phyloP scores from a whole-genome alignment of 192 early-diverging fungal species.

The Jimgerdemannia lactiflua region DNA sequence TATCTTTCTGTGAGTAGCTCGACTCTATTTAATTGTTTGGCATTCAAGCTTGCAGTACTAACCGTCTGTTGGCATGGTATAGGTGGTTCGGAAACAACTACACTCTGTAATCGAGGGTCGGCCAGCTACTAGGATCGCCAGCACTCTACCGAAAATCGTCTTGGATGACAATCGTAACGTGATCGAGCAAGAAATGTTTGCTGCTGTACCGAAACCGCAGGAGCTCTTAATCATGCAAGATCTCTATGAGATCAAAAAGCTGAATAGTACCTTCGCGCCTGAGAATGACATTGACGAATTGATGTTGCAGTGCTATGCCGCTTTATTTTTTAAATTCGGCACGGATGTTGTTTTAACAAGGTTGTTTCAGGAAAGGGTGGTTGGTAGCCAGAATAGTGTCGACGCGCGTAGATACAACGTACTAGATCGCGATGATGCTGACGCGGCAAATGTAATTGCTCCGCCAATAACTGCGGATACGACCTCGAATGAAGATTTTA shows the following conservation, averaged over 20 bases:
- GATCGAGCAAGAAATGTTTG: not conserved
- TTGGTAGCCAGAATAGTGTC: too few relatives aligned
- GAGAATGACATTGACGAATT: not conserved
- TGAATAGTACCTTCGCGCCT: not conserved
- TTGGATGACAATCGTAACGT: not conserved
- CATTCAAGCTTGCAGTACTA: not conserved
- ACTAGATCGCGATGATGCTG: too few relatives aligned
- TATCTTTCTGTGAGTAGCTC: constrained; percentile 37
- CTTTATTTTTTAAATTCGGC: not conserved
- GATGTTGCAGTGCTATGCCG: not conserved
- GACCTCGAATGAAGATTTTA: too few relatives aligned
- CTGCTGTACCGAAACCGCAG: not conserved
- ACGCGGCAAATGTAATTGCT: too few relatives aligned
- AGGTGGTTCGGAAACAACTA: not conserved
- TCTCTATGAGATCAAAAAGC: not conserved
- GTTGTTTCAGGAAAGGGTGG: too few relatives aligned
- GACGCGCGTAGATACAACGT: too few relatives aligned
- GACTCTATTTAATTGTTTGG: not conserved
- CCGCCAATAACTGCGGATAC: too few relatives aligned
- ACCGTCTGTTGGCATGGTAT: not conserved
- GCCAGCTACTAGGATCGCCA: not conserved
- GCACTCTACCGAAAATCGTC: not conserved
- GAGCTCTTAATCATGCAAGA: not conserved
- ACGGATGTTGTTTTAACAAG: too few relatives aligned
- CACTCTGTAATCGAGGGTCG: not conserved